Conservation (phyloP, 169 alveolate species). For the Plasmodium knowlesi region DNA sequence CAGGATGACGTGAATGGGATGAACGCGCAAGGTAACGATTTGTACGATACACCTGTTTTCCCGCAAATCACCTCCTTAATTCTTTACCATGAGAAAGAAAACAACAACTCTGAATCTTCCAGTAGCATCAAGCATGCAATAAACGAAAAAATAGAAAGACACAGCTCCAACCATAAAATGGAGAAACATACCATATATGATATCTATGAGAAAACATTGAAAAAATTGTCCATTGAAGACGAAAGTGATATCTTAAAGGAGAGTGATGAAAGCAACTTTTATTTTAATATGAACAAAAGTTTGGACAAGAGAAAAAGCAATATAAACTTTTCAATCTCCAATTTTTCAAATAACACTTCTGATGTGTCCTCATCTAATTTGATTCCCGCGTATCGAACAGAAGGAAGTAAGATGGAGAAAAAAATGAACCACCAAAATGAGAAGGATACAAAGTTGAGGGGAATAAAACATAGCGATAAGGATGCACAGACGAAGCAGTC, state of each 20-base stretch:
- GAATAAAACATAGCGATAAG: background rate
- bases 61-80: constrained; percentile 61
- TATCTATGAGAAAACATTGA: constrained; percentile 47
- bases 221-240: constrained; percentile 51
- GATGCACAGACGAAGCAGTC: background rate
- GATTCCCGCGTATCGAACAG: constrained; percentile 8
- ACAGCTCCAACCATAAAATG: constrained; percentile 22
- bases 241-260: constrained; percentile 21
- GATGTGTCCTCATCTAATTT: constrained; percentile 29
- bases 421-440: constrained; percentile 10
- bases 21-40: background rate
- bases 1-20: background rate
- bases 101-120: constrained; percentile 21
- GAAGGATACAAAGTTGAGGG: background rate
- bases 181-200: constrained; percentile 61
- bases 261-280: constrained; percentile 8
- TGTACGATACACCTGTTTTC: constrained; percentile 58
- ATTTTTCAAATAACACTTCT: constrained; percentile 11
- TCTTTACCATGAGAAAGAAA: constrained; percentile 48
- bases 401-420: background rate
- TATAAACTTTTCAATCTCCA: background rate
- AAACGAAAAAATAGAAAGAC: constrained; percentile 33
- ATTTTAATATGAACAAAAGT: constrained; percentile 1
- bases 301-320: constrained; percentile 33
- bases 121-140: constrained; percentile 3